Evolutionary conservation across 805 yeast species (phyloP).

Genomic region (Nakazawaea molendinolei): DNA sequence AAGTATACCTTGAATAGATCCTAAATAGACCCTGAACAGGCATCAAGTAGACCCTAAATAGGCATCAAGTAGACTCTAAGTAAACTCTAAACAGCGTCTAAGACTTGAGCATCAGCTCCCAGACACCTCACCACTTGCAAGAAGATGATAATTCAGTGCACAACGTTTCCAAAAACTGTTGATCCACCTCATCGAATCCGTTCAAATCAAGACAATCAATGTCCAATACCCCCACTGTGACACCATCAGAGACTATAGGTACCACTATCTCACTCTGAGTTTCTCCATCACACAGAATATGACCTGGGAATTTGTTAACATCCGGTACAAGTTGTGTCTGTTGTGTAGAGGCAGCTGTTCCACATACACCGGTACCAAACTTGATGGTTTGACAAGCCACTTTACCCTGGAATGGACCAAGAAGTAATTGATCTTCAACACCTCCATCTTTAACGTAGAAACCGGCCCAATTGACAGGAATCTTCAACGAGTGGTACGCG

Average conservation of each 20-base stretch:
- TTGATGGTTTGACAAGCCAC: conserved; percentile 87
- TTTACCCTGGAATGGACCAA: conserved; percentile 95
- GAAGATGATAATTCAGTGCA: conserved; percentile 44
- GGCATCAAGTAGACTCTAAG: too few species aligned
- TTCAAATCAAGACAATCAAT: conserved; percentile 62
- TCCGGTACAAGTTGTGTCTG: conserved; percentile 71
- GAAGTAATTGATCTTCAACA: conserved; percentile 38
- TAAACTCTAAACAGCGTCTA: too few species aligned
- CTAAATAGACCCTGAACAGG: too few species aligned
- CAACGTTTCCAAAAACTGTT: conserved; percentile 49
- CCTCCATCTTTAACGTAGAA: conserved; percentile 56
- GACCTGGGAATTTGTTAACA: conserved; percentile 80
- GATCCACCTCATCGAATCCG: conserved; percentile 68
- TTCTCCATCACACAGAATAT: conserved; percentile 95
- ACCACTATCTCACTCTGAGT: conserved; percentile 92
- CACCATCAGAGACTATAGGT: conserved; percentile 48
- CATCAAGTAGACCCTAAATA: too few species aligned
- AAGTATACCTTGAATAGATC: too few species aligned
- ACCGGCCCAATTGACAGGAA: conserved; percentile 86
- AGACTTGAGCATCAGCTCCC: too few species aligned
- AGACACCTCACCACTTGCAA: conserved; percentile 49
- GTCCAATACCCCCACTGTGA: conserved; percentile 70
- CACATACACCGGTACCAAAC: conserved; percentile 88
- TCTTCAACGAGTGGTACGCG: conserved; percentile 57
- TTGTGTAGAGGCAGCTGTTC: conserved; percentile 59